phyloP scores from a whole-genome alignment of 2,329 filamentous ascomycete genomes.

The Epichloe sibirici region DNA sequence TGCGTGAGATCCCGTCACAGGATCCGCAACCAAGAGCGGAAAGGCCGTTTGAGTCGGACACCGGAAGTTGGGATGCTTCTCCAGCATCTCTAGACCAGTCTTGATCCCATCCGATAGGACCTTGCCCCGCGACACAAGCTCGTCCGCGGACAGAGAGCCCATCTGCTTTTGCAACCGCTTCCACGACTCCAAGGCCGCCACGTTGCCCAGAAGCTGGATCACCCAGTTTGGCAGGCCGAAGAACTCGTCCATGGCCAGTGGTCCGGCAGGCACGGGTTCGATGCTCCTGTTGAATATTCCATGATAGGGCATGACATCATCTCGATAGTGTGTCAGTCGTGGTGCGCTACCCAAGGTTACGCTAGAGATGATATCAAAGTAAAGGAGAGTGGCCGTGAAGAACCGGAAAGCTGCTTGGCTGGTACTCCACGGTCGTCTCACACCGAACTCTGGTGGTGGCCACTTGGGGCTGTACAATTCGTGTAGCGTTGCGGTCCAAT shows the following conservation, averaged over 20 bases:
- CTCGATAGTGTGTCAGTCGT: constrained; percentile 29
- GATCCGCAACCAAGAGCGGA: constrained; percentile 8
- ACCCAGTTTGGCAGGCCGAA: constrained; percentile 47
- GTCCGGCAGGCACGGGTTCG: constrained; percentile 14
- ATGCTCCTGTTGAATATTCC: constrained; percentile 8
- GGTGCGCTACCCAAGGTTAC: constrained; percentile 32
- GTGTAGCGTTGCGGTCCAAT: constrained; percentile 25
- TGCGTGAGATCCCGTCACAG: constrained; percentile 10
- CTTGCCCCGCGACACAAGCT: constrained; percentile 33
- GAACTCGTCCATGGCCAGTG: constrained; percentile 35
- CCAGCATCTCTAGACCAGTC: constrained; percentile 18
- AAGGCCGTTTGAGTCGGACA: background rate
- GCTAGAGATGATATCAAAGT: constrained; percentile 37
- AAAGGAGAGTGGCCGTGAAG: constrained; percentile 33
- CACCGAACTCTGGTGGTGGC: constrained; percentile 21
- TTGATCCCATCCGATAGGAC: constrained; percentile 27
- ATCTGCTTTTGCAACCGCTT: constrained; percentile 34
- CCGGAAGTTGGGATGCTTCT: constrained; percentile 9
- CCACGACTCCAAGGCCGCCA: constrained; percentile 41
- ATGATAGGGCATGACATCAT: constrained; percentile 23
- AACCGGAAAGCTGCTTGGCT: constrained; percentile 36
- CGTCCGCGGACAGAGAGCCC: constrained; percentile 31
- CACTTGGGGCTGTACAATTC: constrained; percentile 19
- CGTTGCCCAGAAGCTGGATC: constrained; percentile 39
- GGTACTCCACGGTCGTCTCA: constrained; percentile 27